Base-by-base conservation (phyloP, 495 filamentous ascomycete species). In the Aspergillus heteromorphus region DNA sequence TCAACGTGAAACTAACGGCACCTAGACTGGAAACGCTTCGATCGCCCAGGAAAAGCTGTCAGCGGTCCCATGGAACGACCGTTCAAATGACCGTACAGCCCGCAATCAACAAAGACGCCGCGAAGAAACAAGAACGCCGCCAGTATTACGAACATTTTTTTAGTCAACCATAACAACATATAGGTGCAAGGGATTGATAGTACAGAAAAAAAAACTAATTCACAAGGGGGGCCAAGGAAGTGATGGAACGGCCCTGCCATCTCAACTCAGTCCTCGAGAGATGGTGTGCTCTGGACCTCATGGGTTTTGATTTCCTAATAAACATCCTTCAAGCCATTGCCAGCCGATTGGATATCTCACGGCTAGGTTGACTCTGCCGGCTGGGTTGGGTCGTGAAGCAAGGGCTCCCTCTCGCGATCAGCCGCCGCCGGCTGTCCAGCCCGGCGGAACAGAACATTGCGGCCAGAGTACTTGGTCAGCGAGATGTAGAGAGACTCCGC, bases 401-500 rank as follows among this genome's bases (percentile, higher is more conserved):
- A 53, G 2, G 74, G 74, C 60, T 71, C 63, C 45, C 73, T 58
- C 56, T 77, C 74, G 19, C 70, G 70, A 30, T 76, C 73, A 6
- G 57, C 48, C 6, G 65, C 51, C 48, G 73, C 72, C 4, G 71
- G 67, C 13, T 69, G 63, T 6, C 60, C 68, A 25, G 70, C 48
- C 29, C 65, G 65, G 40, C 65, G 70, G 66, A 77, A 74, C 7
- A 73, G 61, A 18, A 70, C 63, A 45, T 78, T 72, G 25, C 74
- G 79, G 21, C 85, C 83, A 27, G 81, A 75, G 55, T 84, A 79
- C 51, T 78, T 82, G 6, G 88, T 85, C 21, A 84, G 67, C 5
- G 84, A 85, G 48, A 91, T 74, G 23, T 81, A 70, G 0, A 86
- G 48, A 1, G 86, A 87, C 2, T 75, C 65, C 9, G 89, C 61